Evolutionary conservation across 208 protist species (phyloP).

Genomic region (Angomonas deanei): DNA sequence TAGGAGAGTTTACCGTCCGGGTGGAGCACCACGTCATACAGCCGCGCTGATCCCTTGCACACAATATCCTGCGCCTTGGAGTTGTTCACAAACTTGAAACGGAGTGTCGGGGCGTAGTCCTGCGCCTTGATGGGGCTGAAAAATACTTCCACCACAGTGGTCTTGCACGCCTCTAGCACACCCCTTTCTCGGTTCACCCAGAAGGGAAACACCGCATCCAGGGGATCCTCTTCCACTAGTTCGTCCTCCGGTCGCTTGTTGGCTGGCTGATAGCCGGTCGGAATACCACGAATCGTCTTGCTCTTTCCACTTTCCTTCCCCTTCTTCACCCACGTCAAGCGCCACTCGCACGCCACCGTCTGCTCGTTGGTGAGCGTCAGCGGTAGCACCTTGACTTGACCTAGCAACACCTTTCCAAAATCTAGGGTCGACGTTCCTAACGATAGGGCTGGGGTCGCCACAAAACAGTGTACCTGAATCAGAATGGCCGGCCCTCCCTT

Average conservation of each 20-base stretch:
- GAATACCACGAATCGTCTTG: background rate
- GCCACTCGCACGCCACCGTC: constrained; percentile 88
- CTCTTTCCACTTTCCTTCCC: constrained; percentile 5
- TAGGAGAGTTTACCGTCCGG: constrained; percentile 45
- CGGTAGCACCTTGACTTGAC: constrained; percentile 75
- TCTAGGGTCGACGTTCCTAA: constrained; percentile 59
- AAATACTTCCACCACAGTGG: constrained; percentile 60
- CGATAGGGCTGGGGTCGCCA: constrained; percentile 85
- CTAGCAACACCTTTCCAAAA: constrained; percentile 88
- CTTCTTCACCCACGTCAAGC: constrained; percentile 39
- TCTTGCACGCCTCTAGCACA: constrained; percentile 54
- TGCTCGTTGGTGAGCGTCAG: constrained; percentile 85
- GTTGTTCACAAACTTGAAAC: constrained; percentile 57
- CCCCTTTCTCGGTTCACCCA: constrained; percentile 59
- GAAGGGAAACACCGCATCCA: constrained; percentile 37
- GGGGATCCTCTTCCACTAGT: background rate
- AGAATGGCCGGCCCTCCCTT: constrained; percentile 78
- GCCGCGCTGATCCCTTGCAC: constrained; percentile 26
- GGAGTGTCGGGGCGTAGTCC: constrained; percentile 26
- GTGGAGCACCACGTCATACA: constrained; percentile 35
- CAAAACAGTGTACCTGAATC: constrained; percentile 83
- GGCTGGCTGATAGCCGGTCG: background rate
- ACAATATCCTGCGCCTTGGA: constrained; percentile 38
- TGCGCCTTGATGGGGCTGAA: constrained; percentile 29
- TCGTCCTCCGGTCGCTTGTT: constrained; percentile 4